phyloP scores from a whole-genome alignment of 208 protist genomes.

The Crithidia expoeki region DNA sequence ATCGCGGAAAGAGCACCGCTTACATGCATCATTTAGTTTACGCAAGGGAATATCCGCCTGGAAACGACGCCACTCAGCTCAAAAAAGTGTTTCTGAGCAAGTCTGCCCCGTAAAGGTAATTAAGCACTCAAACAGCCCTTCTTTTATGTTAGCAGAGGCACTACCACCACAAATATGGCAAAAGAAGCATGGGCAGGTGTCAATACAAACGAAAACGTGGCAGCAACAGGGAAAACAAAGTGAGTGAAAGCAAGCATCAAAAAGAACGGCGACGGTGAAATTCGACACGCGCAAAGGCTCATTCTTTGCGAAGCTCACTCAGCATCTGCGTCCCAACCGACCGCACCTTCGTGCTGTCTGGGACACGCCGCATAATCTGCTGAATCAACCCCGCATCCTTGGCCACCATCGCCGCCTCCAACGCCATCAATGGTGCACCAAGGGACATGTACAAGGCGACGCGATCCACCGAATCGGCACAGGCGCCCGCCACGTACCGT shows the following conservation, averaged over 20 bases:
- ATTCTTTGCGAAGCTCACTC: conserved; percentile 16
- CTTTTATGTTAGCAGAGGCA: too few species aligned
- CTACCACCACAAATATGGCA: too few species aligned
- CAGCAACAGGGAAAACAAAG: not conserved
- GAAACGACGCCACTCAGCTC: too few species aligned
- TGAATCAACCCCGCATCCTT: conserved; percentile 40
- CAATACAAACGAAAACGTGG: not conserved
- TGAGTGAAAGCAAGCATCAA: not conserved
- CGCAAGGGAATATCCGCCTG: too few species aligned
- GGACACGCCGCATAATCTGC: conserved; percentile 50
- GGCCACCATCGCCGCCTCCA: conserved; percentile 51
- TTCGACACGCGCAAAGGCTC: not conserved
- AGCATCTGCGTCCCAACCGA: conserved; percentile 32
- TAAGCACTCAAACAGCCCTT: too few species aligned
- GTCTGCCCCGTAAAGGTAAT: too few species aligned
- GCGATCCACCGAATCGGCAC: conserved; percentile 31
- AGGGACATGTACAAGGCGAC: conserved; percentile 60
- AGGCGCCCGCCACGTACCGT: conserved; percentile 45
- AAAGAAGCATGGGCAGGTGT: too few species aligned
- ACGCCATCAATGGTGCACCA: conserved; percentile 39
- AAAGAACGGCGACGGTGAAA: not conserved
- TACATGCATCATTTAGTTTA: too few species aligned
- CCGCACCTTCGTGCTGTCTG: conserved; percentile 25
- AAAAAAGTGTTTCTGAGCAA: too few species aligned
- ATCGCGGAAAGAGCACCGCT: too few species aligned